phyloP scores from a whole-genome alignment of 768 basidiomycete genomes.

The Collybia mongolica region DNA sequence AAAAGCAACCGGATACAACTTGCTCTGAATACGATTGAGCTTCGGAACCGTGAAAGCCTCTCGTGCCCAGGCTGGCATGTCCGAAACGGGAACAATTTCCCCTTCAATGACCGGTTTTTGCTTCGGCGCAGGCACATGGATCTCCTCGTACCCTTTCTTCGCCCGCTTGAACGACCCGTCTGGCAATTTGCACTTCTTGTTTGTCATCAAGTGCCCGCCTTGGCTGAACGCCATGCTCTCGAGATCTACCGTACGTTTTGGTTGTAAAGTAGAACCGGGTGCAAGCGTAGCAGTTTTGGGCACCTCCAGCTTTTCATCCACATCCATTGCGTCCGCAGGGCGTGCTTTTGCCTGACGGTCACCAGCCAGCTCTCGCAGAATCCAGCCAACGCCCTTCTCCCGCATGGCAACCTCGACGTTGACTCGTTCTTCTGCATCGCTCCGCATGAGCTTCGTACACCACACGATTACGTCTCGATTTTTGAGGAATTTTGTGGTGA shows the following conservation, averaged over 20 bases:
- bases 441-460: slow-evolving; percentile 95
- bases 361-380: slow-evolving; percentile 83
- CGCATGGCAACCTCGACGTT: slow-evolving; percentile 98
- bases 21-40: slow-evolving; percentile 92
- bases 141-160: slow-evolving; percentile 97
- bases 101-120: slow-evolving; percentile 59
- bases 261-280: slow-evolving; percentile 85
- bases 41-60: slow-evolving; percentile 80
- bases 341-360: slow-evolving; percentile 64
- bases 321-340: slow-evolving; percentile 68
- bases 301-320: slow-evolving; percentile 63
- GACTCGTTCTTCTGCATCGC: slow-evolving; percentile 83
- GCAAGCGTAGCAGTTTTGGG: slow-evolving; percentile 86
- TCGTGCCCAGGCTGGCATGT: slow-evolving; percentile 83
- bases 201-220: slow-evolving; percentile 96
- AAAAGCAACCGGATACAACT: slow-evolving; percentile 89
- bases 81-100: slow-evolving; percentile 69
- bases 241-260: slow-evolving; percentile 82
- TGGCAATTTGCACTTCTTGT: slow-evolving; percentile 97
- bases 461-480: slow-evolving; percentile 96
- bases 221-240: slow-evolving; percentile 96
- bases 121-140: slow-evolving; percentile 94
- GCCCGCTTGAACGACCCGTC: slow-evolving; percentile 97
- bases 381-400: slow-evolving; percentile 96
- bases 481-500: slow-evolving; percentile 87